A percentile compares a stretch with the other conserved stretches of the same genome.
phyloP scores from a whole-genome alignment of 2,329 filamentous ascomycete genomes.

The Aspergillus neoniger region DNA sequence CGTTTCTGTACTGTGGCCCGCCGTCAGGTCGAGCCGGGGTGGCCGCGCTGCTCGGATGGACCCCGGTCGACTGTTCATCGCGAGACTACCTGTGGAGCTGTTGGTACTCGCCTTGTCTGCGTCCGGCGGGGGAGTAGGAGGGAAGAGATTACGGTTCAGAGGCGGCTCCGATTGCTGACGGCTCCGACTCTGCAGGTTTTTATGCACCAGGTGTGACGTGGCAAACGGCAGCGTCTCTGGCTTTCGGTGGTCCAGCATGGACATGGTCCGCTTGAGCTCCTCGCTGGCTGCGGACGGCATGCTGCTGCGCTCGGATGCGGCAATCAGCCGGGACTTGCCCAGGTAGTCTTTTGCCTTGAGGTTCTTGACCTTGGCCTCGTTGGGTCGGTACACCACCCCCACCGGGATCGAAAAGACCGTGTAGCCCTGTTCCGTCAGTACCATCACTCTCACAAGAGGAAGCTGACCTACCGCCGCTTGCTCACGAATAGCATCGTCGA shows the following conservation, averaged over 20 bases:
- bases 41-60: conserved; percentile 52
- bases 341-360: conserved; percentile 97
- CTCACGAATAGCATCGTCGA: conserved; percentile 93
- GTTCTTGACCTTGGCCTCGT: conserved; percentile 97
- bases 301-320: conserved; percentile 78
- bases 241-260: conserved; percentile 70
- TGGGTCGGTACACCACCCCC: conserved; percentile 90
- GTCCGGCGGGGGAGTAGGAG: conserved; percentile 97
- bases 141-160: conserved; percentile 77
- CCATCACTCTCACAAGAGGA: too few species aligned
- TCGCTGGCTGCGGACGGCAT: conserved; percentile 67
- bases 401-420: conserved; percentile 98
- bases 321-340: conserved; percentile 90
- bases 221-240: conserved; percentile 85
- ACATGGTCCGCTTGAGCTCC: conserved; percentile 51
- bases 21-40: conserved; percentile 46
- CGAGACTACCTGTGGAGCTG: conserved; percentile 30
- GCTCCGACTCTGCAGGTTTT: conserved; percentile 71
- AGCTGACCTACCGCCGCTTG: conserved; percentile 72
- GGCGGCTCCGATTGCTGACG: conserved; percentile 86
- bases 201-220: conserved; percentile 89
- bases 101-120: conserved; percentile 61
- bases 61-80: conserved; percentile 49
- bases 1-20: not conserved
- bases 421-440: conserved; percentile 67